phyloP scores from a whole-genome alignment of 192 early-diverging fungal species.

The Coemansia sp. region DNA sequence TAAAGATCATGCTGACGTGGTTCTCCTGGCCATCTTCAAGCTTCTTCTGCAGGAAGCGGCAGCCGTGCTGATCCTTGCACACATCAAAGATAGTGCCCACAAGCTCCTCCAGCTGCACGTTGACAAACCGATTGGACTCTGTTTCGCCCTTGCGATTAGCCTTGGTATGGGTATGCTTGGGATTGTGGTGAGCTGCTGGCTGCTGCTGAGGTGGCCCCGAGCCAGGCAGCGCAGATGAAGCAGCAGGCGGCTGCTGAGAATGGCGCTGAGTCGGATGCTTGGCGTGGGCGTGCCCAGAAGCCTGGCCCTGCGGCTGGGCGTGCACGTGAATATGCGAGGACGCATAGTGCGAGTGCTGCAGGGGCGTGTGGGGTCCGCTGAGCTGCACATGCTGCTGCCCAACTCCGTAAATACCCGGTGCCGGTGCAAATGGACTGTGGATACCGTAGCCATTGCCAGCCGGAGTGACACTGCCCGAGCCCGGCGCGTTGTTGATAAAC shows the following conservation, averaged over 20 bases:
- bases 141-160: slow-evolving; percentile 31
- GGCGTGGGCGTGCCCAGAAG: slow-evolving; percentile 6
- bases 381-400: slow-evolving; percentile 25
- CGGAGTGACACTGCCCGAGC: slow-evolving; percentile 18
- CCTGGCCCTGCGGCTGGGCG: slow-evolving; percentile 17
- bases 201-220: slow-evolving; percentile 8
- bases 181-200: slow-evolving; percentile 22
- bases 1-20: slow-evolving; percentile 70
- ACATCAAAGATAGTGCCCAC: slow-evolving; percentile 72
- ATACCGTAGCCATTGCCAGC: slow-evolving; percentile 28
- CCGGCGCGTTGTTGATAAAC: slow-evolving; percentile 10
- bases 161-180: slow-evolving; percentile 33
- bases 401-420: slow-evolving; percentile 22
- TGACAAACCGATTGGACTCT: slow-evolving; percentile 68
- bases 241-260: slow-evolving; percentile 8
- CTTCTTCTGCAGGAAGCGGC: slow-evolving; percentile 83
- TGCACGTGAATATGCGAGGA: slow-evolving; percentile 34
- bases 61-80: slow-evolving; percentile 88
- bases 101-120: slow-evolving; percentile 66
- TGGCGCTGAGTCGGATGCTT: slow-evolving; percentile 29
- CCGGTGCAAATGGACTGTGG: slow-evolving; percentile 24
- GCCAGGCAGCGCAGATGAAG: not conserved
- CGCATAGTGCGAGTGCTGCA: slow-evolving; percentile 34
- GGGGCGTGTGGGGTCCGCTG: slow-evolving; percentile 7
- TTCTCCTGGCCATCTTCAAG: slow-evolving; percentile 72